phyloP scores from a whole-genome alignment of 345 rosid genomes.

The Camelina laxa region DNA sequence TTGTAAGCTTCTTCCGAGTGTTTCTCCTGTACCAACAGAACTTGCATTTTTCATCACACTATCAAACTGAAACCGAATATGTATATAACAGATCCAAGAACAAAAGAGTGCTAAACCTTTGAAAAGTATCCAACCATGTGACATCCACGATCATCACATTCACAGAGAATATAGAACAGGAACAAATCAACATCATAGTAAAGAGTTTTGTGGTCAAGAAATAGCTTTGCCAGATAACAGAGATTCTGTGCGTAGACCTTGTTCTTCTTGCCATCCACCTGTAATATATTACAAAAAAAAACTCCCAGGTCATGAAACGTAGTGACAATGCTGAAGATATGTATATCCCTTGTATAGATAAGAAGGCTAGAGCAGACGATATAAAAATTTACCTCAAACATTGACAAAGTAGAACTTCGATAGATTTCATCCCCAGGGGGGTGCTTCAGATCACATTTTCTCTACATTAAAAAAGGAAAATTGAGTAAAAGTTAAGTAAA shows the following conservation, averaged over 20 bases:
- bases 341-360: slow-evolving; percentile 44
- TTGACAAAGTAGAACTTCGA: slow-evolving; percentile 92
- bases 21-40: slow-evolving; percentile 72
- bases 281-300: neutral
- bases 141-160: slow-evolving; percentile 99
- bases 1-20: slow-evolving; percentile 98
- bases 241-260: slow-evolving; percentile 99
- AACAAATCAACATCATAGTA: slow-evolving; percentile 97
- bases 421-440: slow-evolving; percentile 99
- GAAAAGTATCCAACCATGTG: slow-evolving; percentile 99
- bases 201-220: slow-evolving; percentile 99
- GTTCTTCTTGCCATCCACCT: slow-evolving; percentile 93
- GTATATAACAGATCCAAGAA: slow-evolving; percentile 24
- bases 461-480: slow-evolving; percentile 49
- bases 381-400: slow-evolving; percentile 79
- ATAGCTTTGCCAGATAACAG: slow-evolving; percentile 94
- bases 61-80: neutral
- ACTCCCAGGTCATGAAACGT: neutral
- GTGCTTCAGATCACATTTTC: slow-evolving; percentile 95
- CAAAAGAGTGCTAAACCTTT: slow-evolving; percentile 56
- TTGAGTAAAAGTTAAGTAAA: neutral
- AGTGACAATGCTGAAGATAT: slow-evolving; percentile 10
- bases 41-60: slow-evolving; percentile 12
- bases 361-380: neutral
- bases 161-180: slow-evolving; percentile 89